Evolutionary conservation across 768 basidiomycete species (phyloP), one percentile per base, ranked within the genome.

Genomic region (Sporobolomyces pararoseus): DNA sequence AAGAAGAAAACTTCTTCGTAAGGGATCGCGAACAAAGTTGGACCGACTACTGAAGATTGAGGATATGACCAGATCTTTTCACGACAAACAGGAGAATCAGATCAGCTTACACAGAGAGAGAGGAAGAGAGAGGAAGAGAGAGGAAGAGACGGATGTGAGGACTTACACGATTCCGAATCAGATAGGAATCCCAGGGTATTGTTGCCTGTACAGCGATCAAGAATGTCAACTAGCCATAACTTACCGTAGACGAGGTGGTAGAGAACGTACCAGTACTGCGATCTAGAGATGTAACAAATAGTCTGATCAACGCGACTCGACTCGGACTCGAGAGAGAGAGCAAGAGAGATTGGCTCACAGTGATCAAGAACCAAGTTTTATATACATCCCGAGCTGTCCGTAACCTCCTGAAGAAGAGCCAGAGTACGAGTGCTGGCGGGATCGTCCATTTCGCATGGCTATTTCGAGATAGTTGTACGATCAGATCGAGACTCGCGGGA

Each of bases 1-100:
- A 75, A 75, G 65, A 75, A 75, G 63, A 75, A 75, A 62, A 73
- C 32, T 39, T 75, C 75, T 27, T 75, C 75, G 52, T 63, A 58
- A 14, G 75, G 75, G 42, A 75, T 75, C 31, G 50, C 25, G 39
- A 66, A 71, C 21, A 75, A 64, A 12, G 71, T 75, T 0, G 65
- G 66, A 14, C 72, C 72, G 12, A 73, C 63, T 25, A 73, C 66
- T 14, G 71, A 74, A 2, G 68, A 62, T 27, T 58, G 55, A 12
- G 74, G 74, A 50, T 75, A 75, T 32, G 74, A 66, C 72, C 72
- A 75, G 63, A 74, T 65, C 68, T 68, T 34, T 6, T n/a, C n/a
- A n/a, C n/a, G n/a, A n/a, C n/a, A 9, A 17, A 4, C 2, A 6
- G 19, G 27, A 31, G 37, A 7, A 32, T 29, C 3, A 17, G 25